Evolutionary conservation across 805 yeast genomes (phyloP).

Genomic region (Vanderwaltozyma yarrowii): DNA sequence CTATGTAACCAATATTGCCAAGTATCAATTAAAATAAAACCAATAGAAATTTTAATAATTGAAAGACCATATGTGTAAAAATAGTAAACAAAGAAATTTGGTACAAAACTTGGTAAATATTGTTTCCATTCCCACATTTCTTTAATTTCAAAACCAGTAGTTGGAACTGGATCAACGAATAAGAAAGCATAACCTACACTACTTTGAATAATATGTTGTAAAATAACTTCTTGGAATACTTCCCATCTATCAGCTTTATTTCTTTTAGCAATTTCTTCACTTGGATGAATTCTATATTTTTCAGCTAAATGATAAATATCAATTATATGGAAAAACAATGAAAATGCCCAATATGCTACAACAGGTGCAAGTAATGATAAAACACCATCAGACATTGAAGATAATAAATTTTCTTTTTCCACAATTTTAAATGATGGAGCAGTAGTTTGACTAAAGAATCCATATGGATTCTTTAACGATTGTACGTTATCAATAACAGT

Average conservation of each 20-base stretch:
- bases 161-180: slow-evolving; percentile 45
- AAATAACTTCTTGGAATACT: slow-evolving; percentile 70
- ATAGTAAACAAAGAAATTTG: slow-evolving; percentile 39
- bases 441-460: neutral
- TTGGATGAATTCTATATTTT: slow-evolving; percentile 81
- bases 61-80: slow-evolving; percentile 60
- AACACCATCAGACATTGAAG: slow-evolving; percentile 60
- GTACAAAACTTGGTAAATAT: slow-evolving; percentile 29
- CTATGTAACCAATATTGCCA: slow-evolving; percentile 95
- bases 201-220: slow-evolving; percentile 81
- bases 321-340: slow-evolving; percentile 61
- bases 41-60: slow-evolving; percentile 42
- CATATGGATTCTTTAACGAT: neutral
- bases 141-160: slow-evolving; percentile 41
- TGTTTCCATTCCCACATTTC: slow-evolving; percentile 37
- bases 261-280: slow-evolving; percentile 67
- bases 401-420: slow-evolving; percentile 29
- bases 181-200: slow-evolving; percentile 51
- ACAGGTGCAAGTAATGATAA: slow-evolving; percentile 69
- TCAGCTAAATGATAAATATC: slow-evolving; percentile 73
- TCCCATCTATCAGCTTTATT: slow-evolving; percentile 63
- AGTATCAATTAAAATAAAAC: slow-evolving; percentile 72
- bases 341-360: slow-evolving; percentile 72
- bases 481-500: neutral
- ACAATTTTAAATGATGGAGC: neutral